Evolutionary conservation across 805 yeast species (phyloP).

Genomic region (Metschnikowia aberdeeniae): DNA sequence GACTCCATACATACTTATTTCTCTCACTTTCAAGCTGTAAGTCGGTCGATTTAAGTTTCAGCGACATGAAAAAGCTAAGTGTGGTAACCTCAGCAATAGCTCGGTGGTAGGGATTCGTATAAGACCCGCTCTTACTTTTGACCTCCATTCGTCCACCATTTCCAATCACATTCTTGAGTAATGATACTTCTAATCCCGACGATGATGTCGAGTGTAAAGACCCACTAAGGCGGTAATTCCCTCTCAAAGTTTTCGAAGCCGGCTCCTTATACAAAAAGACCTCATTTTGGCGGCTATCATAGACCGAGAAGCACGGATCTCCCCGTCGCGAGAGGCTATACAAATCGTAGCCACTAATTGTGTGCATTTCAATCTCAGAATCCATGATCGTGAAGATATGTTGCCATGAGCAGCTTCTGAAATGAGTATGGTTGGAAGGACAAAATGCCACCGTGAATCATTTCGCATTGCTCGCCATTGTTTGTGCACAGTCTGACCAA

Average conservation of each 20-base stretch:
- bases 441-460: too few relatives aligned
- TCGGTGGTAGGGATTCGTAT: constrained; percentile 1
- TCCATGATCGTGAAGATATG: neutral
- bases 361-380: neutral
- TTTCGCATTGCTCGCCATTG: too few relatives aligned
- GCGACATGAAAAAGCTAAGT: constrained; percentile 3
- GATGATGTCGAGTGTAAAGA: neutral
- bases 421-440: too few relatives aligned
- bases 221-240: neutral
- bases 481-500: too few relatives aligned
- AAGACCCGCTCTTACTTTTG: neutral
- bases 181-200: neutral
- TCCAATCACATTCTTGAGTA: constrained; percentile 14
- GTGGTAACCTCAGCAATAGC: constrained; percentile 1
- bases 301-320: neutral
- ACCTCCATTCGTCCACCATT: constrained; percentile 19
- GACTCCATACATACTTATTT: constrained; percentile 8
- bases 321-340: neutral
- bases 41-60: constrained; percentile 11
- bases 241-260: neutral
- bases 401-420: too few relatives aligned
- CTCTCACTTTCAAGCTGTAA: constrained; percentile 6
- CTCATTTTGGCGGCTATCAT: constrained; percentile 1
- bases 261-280: neutral
- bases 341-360: neutral